Evolutionary conservation across 345 rosid species (phyloP).

Genomic region (Linum tenue): DNA sequence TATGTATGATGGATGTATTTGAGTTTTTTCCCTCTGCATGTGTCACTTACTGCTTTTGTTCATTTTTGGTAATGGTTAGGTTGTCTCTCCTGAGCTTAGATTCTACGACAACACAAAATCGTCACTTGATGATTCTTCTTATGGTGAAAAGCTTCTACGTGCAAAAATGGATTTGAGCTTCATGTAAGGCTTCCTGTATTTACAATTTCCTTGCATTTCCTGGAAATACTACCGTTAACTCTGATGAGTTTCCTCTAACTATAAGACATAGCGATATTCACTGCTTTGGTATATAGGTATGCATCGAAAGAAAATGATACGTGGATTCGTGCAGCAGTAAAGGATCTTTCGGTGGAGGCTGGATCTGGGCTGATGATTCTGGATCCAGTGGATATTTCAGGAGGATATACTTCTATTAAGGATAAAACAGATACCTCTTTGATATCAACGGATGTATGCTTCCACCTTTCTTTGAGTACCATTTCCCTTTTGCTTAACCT

Average conservation of each 20-base stretch:
- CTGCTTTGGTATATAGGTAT: conserved; percentile 41
- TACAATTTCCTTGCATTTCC: neutral
- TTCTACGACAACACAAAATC: conserved; percentile 94
- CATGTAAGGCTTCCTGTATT: conserved; percentile 48
- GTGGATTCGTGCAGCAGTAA: conserved; percentile 81
- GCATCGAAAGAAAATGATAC: conserved; percentile 91
- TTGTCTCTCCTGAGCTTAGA: conserved; percentile 88
- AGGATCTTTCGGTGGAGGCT: conserved; percentile 79
- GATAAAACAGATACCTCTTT: conserved; percentile 86
- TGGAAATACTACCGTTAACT: neutral
- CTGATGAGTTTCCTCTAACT: neutral
- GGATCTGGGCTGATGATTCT: conserved; percentile 95
- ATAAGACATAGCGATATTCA: neutral
- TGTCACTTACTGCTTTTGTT: conserved; percentile 7
- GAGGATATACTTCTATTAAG: conserved; percentile 81
- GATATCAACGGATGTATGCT: conserved; percentile 69
- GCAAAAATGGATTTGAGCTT: conserved; percentile 92
- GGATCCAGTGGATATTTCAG: conserved; percentile 83
- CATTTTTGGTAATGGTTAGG: conserved; percentile 32
- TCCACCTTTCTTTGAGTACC: conserved; percentile 82
- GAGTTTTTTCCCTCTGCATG: neutral
- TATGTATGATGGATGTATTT: neutral
- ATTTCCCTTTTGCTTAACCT: conserved; percentile 79
- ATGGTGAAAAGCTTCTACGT: conserved; percentile 86
- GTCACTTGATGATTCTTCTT: conserved; percentile 62